These are phyloP conservation scores for Pestalotiopsis sp. DNA, from an alignment of 2,329 filamentous ascomycete species.

Conservation along the genomic window DNA sequence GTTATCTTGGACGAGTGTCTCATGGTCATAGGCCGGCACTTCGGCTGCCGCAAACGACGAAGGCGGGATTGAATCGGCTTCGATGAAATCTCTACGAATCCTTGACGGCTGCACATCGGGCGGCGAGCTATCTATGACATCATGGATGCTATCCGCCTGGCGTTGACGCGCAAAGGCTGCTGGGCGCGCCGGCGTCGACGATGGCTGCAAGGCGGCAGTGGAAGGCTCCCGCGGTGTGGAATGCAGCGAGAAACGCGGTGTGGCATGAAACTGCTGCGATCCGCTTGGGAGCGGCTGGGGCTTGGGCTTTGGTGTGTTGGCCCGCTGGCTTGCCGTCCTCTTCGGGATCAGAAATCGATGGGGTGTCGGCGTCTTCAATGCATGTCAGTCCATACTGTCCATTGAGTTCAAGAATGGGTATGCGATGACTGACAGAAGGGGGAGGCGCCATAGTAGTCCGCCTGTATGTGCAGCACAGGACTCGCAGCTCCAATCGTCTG, in stretches of 20 bases:
- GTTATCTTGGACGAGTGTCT: no score
- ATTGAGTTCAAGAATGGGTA: background rate
- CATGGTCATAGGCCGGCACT: background rate
- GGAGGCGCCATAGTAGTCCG: background rate
- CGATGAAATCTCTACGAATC: constrained; percentile 9
- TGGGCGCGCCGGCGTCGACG: constrained; percentile 20
- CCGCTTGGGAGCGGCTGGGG: constrained; percentile 18
- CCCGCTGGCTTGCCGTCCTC: constrained; percentile 22
- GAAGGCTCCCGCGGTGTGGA: constrained; percentile 25
- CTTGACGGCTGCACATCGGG: constrained; percentile 18
- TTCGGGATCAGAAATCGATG: constrained; percentile 31
- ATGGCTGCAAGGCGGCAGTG: background rate
- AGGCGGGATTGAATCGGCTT: constrained; percentile 9
- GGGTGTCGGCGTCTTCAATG: constrained; percentile 29
- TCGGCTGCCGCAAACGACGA: background rate
- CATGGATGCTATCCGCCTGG: constrained; percentile 20
- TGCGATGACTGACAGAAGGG: background rate
- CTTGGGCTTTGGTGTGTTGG: constrained; percentile 24
- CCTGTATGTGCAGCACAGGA: background rate
- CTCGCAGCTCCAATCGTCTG: background rate
- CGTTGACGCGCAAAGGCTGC: constrained; percentile 19
- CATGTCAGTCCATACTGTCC: background rate
- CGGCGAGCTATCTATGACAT: constrained; percentile 28
- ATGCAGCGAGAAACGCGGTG: constrained; percentile 31
- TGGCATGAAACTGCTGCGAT: constrained; percentile 31